Percentiles rank a stretch among this genome's conserved stretches.
These are phyloP conservation scores for Saccharomyces pastorianus DNA, from an alignment of 1,139 yeast species.

Conservation along the genomic window DNA sequence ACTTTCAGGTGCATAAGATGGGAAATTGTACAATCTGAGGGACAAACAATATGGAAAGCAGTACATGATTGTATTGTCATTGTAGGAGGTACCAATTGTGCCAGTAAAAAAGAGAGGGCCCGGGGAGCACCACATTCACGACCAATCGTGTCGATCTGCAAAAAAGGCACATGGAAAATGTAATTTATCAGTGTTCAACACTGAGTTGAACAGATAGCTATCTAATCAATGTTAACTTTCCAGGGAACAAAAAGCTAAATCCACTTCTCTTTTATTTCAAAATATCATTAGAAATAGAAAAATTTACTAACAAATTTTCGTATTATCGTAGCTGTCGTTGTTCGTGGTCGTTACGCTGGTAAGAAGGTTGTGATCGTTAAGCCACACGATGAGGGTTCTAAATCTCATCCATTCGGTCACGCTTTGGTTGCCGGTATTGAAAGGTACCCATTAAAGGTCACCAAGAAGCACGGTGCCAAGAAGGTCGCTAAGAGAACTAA, in stretches of 20 bases:
- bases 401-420: conserved; percentile 98
- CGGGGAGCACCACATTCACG: neutral
- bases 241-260: neutral
- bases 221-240: neutral
- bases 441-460: conserved; percentile 96
- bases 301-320: conserved; percentile 18
- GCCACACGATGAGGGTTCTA: conserved; percentile 98
- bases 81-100: neutral
- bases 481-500: conserved; percentile 94
- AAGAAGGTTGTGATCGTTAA: conserved; percentile 99
- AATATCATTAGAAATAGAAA: neutral
- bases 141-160: neutral
- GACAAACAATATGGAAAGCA: neutral
- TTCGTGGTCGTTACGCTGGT: conserved; percentile 99
- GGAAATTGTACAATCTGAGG: neutral
- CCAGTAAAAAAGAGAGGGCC: neutral
- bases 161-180: neutral
- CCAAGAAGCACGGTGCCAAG: conserved; percentile 93
- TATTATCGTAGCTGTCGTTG: conserved; percentile 73
- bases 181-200: neutral
- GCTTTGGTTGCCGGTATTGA: conserved; percentile 99
- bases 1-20: neutral
- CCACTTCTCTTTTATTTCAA: neutral
- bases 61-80: neutral
- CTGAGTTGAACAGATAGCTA: neutral